A percentile compares a stretch with the other conserved stretches of the same genome.
Evolutionary conservation across 768 basidiomycete species (phyloP).

Genomic region (Asterophora parasitica): DNA sequence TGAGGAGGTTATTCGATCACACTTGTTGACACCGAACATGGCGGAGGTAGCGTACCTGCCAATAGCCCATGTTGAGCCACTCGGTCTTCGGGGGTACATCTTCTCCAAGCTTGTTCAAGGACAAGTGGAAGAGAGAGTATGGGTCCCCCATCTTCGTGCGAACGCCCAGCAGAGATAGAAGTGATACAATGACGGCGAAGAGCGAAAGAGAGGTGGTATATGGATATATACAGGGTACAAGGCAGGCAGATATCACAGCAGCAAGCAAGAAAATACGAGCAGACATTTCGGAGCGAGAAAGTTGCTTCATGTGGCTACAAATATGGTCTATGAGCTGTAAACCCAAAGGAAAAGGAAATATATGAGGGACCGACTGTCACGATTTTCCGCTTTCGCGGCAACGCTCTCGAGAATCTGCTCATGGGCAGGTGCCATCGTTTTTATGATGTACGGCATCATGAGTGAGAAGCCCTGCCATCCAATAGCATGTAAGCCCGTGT

Average conservation of each 20-base stretch:
- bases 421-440: conserved; percentile 27
- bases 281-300: neutral
- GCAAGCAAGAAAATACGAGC: neutral
- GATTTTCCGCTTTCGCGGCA: conserved; percentile 19
- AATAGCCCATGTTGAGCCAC: conserved; percentile 71
- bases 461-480: conserved; percentile 28
- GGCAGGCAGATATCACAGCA: neutral
- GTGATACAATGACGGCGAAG: conserved; percentile 1
- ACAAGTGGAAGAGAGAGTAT: conserved; percentile 55
- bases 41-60: conserved; percentile 41
- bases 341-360: neutral
- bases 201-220: neutral
- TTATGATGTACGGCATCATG: conserved; percentile 30
- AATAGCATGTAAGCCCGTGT: neutral
- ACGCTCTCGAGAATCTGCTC: conserved; percentile 22
- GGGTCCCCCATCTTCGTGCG: conserved; percentile 33
- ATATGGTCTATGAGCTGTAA: neutral
- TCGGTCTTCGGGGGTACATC: conserved; percentile 42
- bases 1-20: neutral
- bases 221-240: neutral
- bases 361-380: conserved; percentile 10
- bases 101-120: conserved; percentile 37
- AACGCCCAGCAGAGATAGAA: neutral
- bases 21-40: neutral
- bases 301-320: neutral